Percentiles rank a stretch among this genome's conserved stretches.
These are phyloP conservation scores for Phanerodontia chrysosporium DNA, from an alignment of 768 basidiomycete species.

Conservation along the genomic window DNA sequence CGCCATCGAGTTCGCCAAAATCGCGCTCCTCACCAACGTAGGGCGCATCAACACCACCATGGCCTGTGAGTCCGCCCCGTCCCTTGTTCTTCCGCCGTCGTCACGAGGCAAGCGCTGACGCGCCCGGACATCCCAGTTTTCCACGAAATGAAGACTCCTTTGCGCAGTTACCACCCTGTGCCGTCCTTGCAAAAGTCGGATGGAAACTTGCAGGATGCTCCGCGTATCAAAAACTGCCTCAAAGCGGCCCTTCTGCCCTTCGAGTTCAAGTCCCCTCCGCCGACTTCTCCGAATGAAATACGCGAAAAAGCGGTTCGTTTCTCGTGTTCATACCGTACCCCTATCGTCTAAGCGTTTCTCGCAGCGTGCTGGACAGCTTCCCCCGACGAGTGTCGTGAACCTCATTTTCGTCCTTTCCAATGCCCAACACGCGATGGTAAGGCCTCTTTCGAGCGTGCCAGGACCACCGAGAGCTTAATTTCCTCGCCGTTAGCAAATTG, in stretches of 20 bases:
- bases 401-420: constrained; percentile 80
- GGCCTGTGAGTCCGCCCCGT: constrained; percentile 54
- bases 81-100: constrained; percentile 7
- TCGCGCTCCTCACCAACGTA: constrained; percentile 82
- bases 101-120: not conserved
- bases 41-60: constrained; percentile 91
- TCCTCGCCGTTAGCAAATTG: constrained; percentile 10
- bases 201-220: constrained; percentile 73
- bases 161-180: constrained; percentile 76
- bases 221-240: constrained; percentile 71
- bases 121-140: constrained; percentile 46
- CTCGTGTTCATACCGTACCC: not conserved
- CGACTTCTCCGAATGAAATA: constrained; percentile 56
- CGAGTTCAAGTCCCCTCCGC: constrained; percentile 33
- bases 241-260: constrained; percentile 55
- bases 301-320: constrained; percentile 47
- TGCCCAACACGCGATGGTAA: constrained; percentile 62
- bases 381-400: constrained; percentile 85
- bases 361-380: constrained; percentile 56
- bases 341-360: not conserved
- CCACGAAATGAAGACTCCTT: constrained; percentile 74
- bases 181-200: constrained; percentile 65
- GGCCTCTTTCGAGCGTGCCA: not conserved
- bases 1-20: constrained; percentile 75
- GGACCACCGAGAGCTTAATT: not conserved